Base-by-base conservation (phyloP, 2,329 filamentous ascomycete species). In the Sporothrix curviconia region DNA sequence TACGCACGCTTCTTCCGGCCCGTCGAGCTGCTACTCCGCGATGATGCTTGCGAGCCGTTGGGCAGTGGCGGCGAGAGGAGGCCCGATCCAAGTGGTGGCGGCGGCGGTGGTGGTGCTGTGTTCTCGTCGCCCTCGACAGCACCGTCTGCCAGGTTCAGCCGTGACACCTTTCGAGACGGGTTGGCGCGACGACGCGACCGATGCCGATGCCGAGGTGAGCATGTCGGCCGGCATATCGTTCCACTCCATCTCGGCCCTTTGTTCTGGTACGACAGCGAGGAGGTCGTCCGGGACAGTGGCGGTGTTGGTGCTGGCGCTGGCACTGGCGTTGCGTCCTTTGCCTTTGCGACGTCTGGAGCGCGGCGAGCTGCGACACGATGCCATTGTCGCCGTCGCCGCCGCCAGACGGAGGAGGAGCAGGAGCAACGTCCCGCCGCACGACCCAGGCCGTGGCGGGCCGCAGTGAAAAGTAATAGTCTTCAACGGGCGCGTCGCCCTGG, bases 171-270 rank as follows among this genome's bases (percentile, higher is more conserved):
- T 5, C 59, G 61, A 17, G 61, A 62, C 24, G 36, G 50, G 40
- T 32, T 59, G 17, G n/a, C 61, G 59, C 12, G 62, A 64, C 30
- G 61, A 62, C 2, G 55, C 59, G 0, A 47, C 44, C 14, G 61
- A 62, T 1, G 40, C 50, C 3, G 55, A 3, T 8, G 40, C 28
- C 12, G 59, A 61, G 6, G 44, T 12, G 11, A 78, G 68, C 80
- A 85, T 84, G 53, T 86, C 83, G 9, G 75, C 73, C 0, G 83
- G 83, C 9, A 86, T 65, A 65, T 86, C 83, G 69, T 86, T 86
- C 83, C 83, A 86, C 66, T 86, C 83, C 30, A 71, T 81, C 19
- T 80, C 78, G 3, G 83, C 7, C 82, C 75, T 63, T 74, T 69
- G 59, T 81, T 84, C 68, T 85, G 83, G 67, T 77, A 86, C 1